Base-by-base conservation (phyloP, 139 green algal species). In the Chlorella sp. region DNA sequence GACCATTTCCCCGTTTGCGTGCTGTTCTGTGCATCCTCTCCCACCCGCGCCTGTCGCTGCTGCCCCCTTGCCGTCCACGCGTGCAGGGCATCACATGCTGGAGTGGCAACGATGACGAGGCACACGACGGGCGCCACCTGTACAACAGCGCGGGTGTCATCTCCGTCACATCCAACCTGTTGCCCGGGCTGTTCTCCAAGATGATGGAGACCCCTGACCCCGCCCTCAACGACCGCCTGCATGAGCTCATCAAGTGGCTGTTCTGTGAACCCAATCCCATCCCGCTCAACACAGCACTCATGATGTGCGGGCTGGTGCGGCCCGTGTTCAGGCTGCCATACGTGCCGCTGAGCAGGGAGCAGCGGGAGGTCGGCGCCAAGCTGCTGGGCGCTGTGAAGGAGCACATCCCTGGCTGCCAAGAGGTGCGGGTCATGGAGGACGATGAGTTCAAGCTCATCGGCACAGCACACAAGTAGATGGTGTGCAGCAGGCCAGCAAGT, bases 31-130 rank as follows among this genome's bases (percentile, higher is more conserved):
- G n/a, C n/a, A n/a, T n/a, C n/a, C n/a, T n/a, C n/a, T n/a, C n/a
- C n/a, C n/a, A n/a, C n/a, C n/a, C n/a, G n/a, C n/a, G n/a, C n/a
- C n/a, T n/a, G n/a, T n/a, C n/a, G n/a, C n/a, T n/a, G n/a, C n/a
- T n/a, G n/a, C n/a, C n/a, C n/a, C n/a, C n/a, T n/a, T n/a, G n/a
- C n/a, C n/a, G n/a, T n/a, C n/a, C n/a, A n/a, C n/a, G n/a, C 0
- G 10, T 6, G n/a, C 33, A 90, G 49, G 93, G 93, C 51, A 90
- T 98, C 35, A 72, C 64, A 20, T 95, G 88, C 83, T 99, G 95
- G 95, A n/a, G n/a, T n/a, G 96, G 96, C 33, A 99, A 99, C 64
- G 96, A 99, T 69, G 96, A 99, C 76, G 93, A 99, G 77, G 88
- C 88, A 4, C 93, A 98, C 73, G 94, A 92, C 24, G 88, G 77